Percentiles rank a stretch among this genome's conserved stretches.
These are phyloP conservation scores for Aquilaria yunnanensis DNA, from an alignment of 345 rosid species.

Conservation along the genomic window DNA sequence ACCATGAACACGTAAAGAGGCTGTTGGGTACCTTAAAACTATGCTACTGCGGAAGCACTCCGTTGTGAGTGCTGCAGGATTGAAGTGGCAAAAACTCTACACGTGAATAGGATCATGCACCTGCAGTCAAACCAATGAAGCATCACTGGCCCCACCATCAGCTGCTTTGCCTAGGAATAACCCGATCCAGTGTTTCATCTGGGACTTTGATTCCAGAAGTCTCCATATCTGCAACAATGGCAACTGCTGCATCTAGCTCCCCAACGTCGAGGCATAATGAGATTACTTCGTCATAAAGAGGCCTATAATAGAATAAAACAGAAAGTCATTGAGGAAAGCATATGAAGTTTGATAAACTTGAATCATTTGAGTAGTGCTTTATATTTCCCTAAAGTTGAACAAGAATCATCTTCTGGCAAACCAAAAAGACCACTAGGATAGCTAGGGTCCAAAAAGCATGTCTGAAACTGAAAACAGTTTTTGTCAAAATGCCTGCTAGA, in stretches of 20 bases:
- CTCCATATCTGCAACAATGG: constrained; percentile 89
- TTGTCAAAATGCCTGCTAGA: too few species aligned
- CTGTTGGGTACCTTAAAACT: too few species aligned
- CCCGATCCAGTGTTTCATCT: constrained; percentile 63
- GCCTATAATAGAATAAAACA: constrained; percentile 37
- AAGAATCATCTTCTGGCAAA: background rate
- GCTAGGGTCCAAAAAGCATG: too few species aligned
- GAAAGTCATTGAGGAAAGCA: background rate
- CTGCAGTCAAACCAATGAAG: constrained; percentile 16
- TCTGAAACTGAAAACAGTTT: too few species aligned
- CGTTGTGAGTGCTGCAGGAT: too few species aligned
- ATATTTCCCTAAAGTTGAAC: background rate
- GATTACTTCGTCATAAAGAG: constrained; percentile 82
- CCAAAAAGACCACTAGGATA: background rate
- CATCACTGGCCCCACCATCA: constrained; percentile 23
- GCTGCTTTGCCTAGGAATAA: constrained; percentile 53
- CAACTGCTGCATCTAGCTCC: constrained; percentile 86
- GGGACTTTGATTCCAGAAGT: constrained; percentile 60
- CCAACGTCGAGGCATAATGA: constrained; percentile 73
- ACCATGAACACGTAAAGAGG: too few species aligned
- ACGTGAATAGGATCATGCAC: constrained; percentile 5
- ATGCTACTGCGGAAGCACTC: too few species aligned
- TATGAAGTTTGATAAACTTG: too few species aligned
- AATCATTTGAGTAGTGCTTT: too few species aligned
- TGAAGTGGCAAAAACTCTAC: background rate